These are phyloP conservation scores for Cladophialophora exuberans DNA, from an alignment of 2,329 filamentous ascomycete genomes.

Conservation along the genomic window DNA sequence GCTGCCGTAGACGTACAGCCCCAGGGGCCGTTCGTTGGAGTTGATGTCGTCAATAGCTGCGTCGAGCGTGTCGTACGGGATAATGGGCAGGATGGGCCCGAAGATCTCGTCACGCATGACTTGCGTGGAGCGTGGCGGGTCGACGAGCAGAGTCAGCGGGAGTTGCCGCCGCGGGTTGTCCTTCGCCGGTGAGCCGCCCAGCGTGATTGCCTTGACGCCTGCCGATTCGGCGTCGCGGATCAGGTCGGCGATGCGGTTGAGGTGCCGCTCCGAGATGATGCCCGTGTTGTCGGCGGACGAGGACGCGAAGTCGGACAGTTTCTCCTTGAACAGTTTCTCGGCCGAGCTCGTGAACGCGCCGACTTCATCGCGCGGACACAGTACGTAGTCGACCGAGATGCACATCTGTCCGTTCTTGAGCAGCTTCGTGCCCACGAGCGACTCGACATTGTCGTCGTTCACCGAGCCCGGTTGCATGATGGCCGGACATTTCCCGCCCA, in stretches of 20 bases:
- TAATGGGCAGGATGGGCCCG: conserved; percentile 48
- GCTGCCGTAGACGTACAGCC: conserved; percentile 47
- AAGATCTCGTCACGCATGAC: conserved; percentile 44
- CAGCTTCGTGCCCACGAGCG: conserved; percentile 49
- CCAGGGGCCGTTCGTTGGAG: conserved; percentile 42
- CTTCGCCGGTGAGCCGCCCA: neutral
- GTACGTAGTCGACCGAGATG: conserved; percentile 47
- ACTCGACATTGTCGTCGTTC: conserved; percentile 47
- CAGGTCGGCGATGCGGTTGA: conserved; percentile 43
- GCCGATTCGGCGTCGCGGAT: conserved; percentile 38
- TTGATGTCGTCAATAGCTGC: conserved; percentile 37
- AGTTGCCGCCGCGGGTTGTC: neutral
- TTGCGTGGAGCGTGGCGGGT: neutral
- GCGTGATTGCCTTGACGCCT: conserved; percentile 35
- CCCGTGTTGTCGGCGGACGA: conserved; percentile 28
- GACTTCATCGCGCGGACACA: conserved; percentile 44
- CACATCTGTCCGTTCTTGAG: conserved; percentile 49
- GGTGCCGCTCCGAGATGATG: conserved; percentile 50
- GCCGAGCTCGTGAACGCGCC: conserved; percentile 39
- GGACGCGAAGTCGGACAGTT: conserved; percentile 35
- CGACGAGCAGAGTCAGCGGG: neutral
- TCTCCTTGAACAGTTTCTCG: conserved; percentile 38
- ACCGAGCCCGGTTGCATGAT: conserved; percentile 49
- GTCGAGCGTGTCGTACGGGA: conserved; percentile 36
- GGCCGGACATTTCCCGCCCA: conserved; percentile 51